A percentile compares a stretch with the other conserved stretches of the same genome.
These are phyloP conservation scores for Ophiocordyceps camponoti-floridani DNA, from an alignment of 2,329 filamentous ascomycete species.

Conservation along the genomic window DNA sequence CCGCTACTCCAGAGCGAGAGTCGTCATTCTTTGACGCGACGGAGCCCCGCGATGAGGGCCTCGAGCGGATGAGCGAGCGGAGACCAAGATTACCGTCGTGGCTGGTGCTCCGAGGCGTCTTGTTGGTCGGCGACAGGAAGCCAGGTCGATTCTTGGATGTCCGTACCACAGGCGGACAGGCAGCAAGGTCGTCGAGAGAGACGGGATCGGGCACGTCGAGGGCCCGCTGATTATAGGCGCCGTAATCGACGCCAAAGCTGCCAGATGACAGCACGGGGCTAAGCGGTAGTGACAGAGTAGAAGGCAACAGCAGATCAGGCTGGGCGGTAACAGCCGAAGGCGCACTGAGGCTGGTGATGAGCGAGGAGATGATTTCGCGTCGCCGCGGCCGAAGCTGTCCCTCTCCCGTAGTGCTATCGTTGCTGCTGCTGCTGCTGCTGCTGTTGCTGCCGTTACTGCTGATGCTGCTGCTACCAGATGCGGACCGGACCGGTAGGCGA, in stretches of 20 bases:
- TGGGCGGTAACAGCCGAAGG: background rate
- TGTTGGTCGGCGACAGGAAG: constrained; percentile 47
- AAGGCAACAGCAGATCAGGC: background rate
- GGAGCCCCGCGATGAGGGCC: constrained; percentile 42
- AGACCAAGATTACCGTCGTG: constrained; percentile 34
- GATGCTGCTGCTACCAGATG: background rate
- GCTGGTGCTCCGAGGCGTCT: constrained; percentile 30
- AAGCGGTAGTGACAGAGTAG: constrained; percentile 1
- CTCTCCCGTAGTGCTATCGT: constrained; percentile 1
- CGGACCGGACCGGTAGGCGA: background rate
- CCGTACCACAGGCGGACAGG: constrained; percentile 53
- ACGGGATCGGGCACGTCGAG: constrained; percentile 15
- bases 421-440: constrained; percentile 2
- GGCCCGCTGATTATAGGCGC: constrained; percentile 1
- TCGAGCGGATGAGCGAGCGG: constrained; percentile 41
- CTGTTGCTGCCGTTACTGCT: background rate
- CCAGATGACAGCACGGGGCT: constrained; percentile 8
- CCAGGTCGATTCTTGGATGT: constrained; percentile 71
- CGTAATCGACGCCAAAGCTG: constrained; percentile 8
- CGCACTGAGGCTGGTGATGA: constrained; percentile 1
- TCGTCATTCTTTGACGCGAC: constrained; percentile 37
- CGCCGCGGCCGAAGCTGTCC: background rate
- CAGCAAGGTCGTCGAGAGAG: constrained; percentile 40
- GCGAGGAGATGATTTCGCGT: background rate
- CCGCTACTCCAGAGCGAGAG: constrained; percentile 37